Evolutionary conservation across 1,284 basidiomycete genomes (phyloP).

Genomic region (Termitomyces sp.): DNA sequence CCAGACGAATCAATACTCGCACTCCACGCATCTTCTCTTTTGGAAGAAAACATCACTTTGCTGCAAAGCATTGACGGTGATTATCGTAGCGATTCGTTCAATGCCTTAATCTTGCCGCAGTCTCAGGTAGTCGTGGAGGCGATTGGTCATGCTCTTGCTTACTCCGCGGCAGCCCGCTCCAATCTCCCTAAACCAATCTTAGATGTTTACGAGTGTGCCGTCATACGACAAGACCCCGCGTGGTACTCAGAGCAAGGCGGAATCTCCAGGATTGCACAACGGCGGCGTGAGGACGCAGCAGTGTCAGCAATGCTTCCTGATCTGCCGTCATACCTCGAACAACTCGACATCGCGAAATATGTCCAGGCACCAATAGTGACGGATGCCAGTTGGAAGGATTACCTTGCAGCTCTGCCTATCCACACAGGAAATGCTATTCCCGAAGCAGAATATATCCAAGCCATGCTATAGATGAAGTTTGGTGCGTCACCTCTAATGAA

Average conservation of each 20-base stretch:
- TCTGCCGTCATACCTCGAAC: slow-evolving; percentile 33
- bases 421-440: slow-evolving; percentile 35
- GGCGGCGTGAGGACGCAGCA: slow-evolving; percentile 39
- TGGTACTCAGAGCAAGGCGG: slow-evolving; percentile 48
- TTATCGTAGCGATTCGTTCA: slow-evolving; percentile 43
- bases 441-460: slow-evolving; percentile 29
- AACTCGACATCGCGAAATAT: slow-evolving; percentile 41
- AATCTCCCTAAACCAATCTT: slow-evolving; percentile 41
- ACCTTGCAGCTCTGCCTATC: slow-evolving; percentile 32
- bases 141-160: slow-evolving; percentile 48
- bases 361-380: slow-evolving; percentile 48
- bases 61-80: slow-evolving; percentile 31
- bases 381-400: slow-evolving; percentile 44
- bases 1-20: slow-evolving; percentile 39
- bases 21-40: slow-evolving; percentile 35
- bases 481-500: neutral
- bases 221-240: slow-evolving; percentile 43
- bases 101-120: slow-evolving; percentile 44
- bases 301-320: slow-evolving; percentile 38
- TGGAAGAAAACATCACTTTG: slow-evolving; percentile 38
- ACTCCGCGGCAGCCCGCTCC: slow-evolving; percentile 39
- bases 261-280: slow-evolving; percentile 37
- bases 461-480: slow-evolving; percentile 26
- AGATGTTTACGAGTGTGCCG: slow-evolving; percentile 47
- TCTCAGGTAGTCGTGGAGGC: slow-evolving; percentile 42